These are phyloP conservation scores for Erodium trifolium DNA, from an alignment of 441 rosid species.

Conservation along the genomic window DNA sequence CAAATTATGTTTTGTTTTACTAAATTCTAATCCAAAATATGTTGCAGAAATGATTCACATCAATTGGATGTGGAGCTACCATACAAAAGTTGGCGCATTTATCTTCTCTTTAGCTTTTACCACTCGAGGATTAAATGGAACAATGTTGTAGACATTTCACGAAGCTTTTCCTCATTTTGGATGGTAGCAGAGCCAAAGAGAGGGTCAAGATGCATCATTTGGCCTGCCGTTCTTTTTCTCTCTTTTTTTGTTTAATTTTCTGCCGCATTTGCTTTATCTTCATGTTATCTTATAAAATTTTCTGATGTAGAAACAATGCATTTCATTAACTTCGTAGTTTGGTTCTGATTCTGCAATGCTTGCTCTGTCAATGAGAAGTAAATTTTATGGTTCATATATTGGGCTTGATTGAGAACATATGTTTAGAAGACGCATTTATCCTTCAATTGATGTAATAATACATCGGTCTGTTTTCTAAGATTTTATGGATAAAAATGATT, in stretches of 20 bases:
- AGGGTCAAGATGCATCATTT: not conserved
- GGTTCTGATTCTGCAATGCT: not conserved
- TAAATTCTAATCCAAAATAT: constrained; percentile 8
- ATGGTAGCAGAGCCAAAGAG: too few relatives aligned
- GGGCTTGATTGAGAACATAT: too few relatives aligned
- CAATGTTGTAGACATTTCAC: not conserved
- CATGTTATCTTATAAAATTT: not conserved
- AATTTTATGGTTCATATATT: too few relatives aligned
- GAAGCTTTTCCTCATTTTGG: not conserved
- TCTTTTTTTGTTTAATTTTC: too few relatives aligned
- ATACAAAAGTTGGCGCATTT: not conserved
- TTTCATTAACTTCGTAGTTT: not conserved
- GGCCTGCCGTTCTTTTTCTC: not conserved
- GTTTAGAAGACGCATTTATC: too few relatives aligned
- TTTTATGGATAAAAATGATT: too few relatives aligned
- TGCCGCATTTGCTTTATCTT: not conserved
- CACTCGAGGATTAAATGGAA: not conserved
- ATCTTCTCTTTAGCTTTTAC: not conserved
- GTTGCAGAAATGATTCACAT: not conserved
- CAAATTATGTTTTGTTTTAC: not conserved
- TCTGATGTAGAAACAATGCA: not conserved
- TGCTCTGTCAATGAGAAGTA: not conserved
- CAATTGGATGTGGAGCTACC: not conserved
- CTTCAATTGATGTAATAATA: too few relatives aligned
- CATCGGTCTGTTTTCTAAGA: too few relatives aligned